A percentile compares a stretch with the other conserved stretches of the same genome.
These are phyloP conservation scores for Artomyces pyxidatus DNA, from an alignment of 768 basidiomycete species.

Conservation along the genomic window DNA sequence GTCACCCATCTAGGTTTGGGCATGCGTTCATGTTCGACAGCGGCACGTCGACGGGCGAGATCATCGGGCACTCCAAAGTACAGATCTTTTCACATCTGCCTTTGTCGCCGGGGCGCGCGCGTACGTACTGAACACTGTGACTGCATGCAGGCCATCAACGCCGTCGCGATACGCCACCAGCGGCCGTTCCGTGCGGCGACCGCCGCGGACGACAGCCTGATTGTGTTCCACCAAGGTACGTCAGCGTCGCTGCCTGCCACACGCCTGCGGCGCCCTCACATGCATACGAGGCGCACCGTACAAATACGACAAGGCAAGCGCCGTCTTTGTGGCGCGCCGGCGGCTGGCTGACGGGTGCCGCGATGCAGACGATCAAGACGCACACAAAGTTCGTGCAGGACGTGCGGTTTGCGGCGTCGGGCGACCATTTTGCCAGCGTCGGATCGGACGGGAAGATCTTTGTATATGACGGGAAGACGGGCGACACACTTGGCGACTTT, in stretches of 20 bases:
- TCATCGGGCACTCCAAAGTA: slow-evolving; percentile 86
- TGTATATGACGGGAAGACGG: slow-evolving; percentile 85
- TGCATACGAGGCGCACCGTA: slow-evolving; percentile 59
- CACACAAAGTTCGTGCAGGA: slow-evolving; percentile 94
- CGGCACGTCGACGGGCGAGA: slow-evolving; percentile 81
- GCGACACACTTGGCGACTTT: slow-evolving; percentile 67
- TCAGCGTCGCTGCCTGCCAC: not conserved
- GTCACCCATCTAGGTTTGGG: slow-evolving; percentile 62
- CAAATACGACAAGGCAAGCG: slow-evolving; percentile 73
- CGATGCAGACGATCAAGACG: slow-evolving; percentile 62
- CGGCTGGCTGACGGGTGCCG: too few relatives aligned
- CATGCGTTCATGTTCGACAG: slow-evolving; percentile 79
- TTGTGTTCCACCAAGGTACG: slow-evolving; percentile 76
- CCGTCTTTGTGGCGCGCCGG: not conserved
- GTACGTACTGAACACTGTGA: too few relatives aligned
- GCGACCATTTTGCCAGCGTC: slow-evolving; percentile 78
- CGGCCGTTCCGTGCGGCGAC: slow-evolving; percentile 89
- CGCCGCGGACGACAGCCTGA: slow-evolving; percentile 72
- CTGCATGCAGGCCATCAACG: slow-evolving; percentile 60
- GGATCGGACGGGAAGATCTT: slow-evolving; percentile 85
- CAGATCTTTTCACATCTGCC: too few relatives aligned
- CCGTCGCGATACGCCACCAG: slow-evolving; percentile 81
- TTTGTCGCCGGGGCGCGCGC: too few relatives aligned
- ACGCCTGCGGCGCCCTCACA: not conserved
- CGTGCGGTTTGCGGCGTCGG: slow-evolving; percentile 73